Evolutionary conservation across 225 moss, liverwort and hornwort species (phyloP), one percentile per base, ranked within the genome.

Genomic region (Bryum argenteum): DNA sequence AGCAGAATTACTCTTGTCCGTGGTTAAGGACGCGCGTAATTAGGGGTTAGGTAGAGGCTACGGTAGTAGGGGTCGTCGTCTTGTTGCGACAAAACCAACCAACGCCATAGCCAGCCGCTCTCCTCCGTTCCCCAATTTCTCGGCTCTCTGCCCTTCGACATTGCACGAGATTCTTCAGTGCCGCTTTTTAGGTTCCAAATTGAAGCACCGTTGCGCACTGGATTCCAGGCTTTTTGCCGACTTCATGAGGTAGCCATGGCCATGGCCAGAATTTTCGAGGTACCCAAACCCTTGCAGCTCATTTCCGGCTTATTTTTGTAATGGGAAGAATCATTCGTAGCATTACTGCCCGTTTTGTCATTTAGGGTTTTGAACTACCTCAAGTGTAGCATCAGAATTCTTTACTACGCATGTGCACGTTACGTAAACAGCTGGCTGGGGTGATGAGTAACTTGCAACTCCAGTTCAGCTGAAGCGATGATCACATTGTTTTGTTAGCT

Each of bases 201-300:
- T 17, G 26, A 55, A 63, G n/a, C 33, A 8, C 16, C 13, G 33
- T 54, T 64, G 65, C 38, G 77, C 18, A 54, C 11, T 9, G 54
- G 66, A n/a, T 66, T 65, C 24, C 39, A 16, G 5, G 41, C 26
- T 58, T 8, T n/a, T 48, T 8, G 51, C 21, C 13, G 58, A 47
- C 54, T 14, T 65, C 26, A 70, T 78, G 66, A 39, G 39, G 43
- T 56, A 42, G 51, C 67, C 55, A 73, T 73, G 65, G 78, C 82
- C 63, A 64, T 81, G 75, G 78, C 71, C 61, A 66, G 42, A 59
- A 61, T 78, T 26, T 51, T 50, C 21, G 75, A 75, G 75, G 71
- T 82, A 78, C 78, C 40, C 6, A 20, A 65, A 65, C 44, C 45
- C 52, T 16, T 15, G 26, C n/a, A 33, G 33, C 33, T 33, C 58